A percentile compares a stretch with the other conserved stretches of the same genome.
These are phyloP conservation scores for Prosopis cineraria DNA, from an alignment of 306 rosid genomes.

Conservation along the genomic window DNA sequence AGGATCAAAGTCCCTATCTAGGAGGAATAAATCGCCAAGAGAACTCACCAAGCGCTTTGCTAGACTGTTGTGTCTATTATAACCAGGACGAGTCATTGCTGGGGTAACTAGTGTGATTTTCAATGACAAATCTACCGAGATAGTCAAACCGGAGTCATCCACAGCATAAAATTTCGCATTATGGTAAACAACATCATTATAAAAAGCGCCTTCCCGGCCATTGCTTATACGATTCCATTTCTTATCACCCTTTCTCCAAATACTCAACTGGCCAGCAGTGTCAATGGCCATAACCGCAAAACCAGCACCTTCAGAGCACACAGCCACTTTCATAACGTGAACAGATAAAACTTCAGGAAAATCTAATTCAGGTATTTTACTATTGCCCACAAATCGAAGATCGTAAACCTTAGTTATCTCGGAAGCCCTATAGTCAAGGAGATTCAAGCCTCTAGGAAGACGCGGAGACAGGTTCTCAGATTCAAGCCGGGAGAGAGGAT, in stretches of 20 bases:
- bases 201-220: not conserved
- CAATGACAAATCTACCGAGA: not conserved
- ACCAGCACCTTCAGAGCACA: not conserved
- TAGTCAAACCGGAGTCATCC: not conserved
- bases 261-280: not conserved
- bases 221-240: not conserved
- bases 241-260: not conserved
- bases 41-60: not conserved
- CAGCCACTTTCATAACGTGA: not conserved
- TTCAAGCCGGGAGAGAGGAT: not conserved
- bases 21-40: not conserved
- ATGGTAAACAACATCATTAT: not conserved
- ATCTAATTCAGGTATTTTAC: not conserved
- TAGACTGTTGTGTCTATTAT: rapidly evolving
- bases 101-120: not conserved
- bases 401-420: not conserved
- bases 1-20: not conserved
- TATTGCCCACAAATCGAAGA: not conserved
- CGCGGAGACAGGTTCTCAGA: not conserved
- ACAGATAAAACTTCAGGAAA: not conserved
- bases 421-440: not conserved
- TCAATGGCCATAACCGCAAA: not conserved
- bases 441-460: not conserved
- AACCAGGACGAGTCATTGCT: not conserved
- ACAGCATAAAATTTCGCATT: slow-evolving; percentile 8